Conservation (phyloP, 176 grass and related monocot species). For the Oropetium thomaeum region DNA sequence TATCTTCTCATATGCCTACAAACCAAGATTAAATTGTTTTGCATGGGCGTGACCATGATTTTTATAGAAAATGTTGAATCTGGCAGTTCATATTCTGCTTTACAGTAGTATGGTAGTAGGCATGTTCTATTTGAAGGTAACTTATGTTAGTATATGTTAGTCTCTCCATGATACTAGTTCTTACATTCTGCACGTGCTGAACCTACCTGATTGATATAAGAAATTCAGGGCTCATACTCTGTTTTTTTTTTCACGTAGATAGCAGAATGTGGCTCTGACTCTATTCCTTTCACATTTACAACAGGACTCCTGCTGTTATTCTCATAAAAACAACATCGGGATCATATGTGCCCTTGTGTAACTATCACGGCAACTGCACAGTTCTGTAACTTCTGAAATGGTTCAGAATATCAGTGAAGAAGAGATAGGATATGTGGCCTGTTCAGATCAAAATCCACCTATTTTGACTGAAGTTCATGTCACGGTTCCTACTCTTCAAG, state of each 20-base stretch:
- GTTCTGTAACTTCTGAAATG: neutral
- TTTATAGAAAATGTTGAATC: neutral
- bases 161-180: neutral
- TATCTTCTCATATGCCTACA: neutral
- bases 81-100: neutral
- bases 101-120: neutral
- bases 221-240: neutral
- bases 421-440: conserved; percentile 6
- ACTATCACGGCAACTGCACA: neutral
- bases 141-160: neutral
- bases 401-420: conserved; percentile 7
- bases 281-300: neutral
- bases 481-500: conserved; percentile 25
- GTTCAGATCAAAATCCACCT: conserved; percentile 23
- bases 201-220: conserved; percentile 13
- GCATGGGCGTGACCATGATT: neutral
- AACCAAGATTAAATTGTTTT: neutral
- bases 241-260: neutral
- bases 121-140: neutral
- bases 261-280: conserved; percentile 15
- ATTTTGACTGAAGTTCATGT: conserved; percentile 45
- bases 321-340: neutral
- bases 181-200: neutral
- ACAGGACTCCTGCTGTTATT: conserved; percentile 12
- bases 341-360: neutral